These are phyloP conservation scores for Taphrina deformans DNA, from an alignment of 1,139 yeast species.

Conservation along the genomic window DNA sequence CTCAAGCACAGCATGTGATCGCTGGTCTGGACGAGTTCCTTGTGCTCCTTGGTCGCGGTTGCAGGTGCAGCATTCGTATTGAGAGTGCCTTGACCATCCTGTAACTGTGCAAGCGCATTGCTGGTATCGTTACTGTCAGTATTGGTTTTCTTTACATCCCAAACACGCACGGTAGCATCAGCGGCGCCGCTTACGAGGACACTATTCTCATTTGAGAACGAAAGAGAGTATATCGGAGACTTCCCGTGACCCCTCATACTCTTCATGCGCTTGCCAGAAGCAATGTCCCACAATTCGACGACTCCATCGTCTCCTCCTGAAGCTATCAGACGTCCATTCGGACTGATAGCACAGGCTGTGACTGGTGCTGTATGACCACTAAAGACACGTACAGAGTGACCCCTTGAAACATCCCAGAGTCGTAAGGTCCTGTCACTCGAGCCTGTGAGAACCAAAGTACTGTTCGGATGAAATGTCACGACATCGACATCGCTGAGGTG, in stretches of 20 bases:
- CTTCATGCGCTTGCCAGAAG: constrained; percentile 74
- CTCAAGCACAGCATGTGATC: constrained; percentile 94
- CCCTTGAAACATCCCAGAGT: constrained; percentile 95
- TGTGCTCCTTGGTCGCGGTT: constrained; percentile 41
- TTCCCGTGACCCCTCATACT: constrained; percentile 80
- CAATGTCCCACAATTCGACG: constrained; percentile 91
- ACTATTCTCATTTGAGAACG: constrained; percentile 83
- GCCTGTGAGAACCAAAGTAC: constrained; percentile 90
- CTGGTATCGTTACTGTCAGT: constrained; percentile 57
- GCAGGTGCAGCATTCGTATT: constrained; percentile 37
- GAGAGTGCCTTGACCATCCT: constrained; percentile 38
- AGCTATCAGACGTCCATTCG: constrained; percentile 96
- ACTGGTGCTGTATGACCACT: constrained; percentile 91
- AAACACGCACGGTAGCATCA: constrained; percentile 87
- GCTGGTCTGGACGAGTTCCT: constrained; percentile 48
- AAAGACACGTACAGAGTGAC: constrained; percentile 88
- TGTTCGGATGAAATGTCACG: constrained; percentile 93
- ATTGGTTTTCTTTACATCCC: constrained; percentile 90
- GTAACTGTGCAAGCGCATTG: constrained; percentile 74
- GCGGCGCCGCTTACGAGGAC: constrained; percentile 91
- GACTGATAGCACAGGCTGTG: constrained; percentile 82
- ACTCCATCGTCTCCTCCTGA: constrained; percentile 83
- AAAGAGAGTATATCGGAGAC: constrained; percentile 80
- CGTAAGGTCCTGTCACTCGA: constrained; percentile 93
- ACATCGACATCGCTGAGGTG: constrained; percentile 91